Evolutionary conservation across 78 protist species (phyloP).

Genomic region (Acrasis kona): DNA sequence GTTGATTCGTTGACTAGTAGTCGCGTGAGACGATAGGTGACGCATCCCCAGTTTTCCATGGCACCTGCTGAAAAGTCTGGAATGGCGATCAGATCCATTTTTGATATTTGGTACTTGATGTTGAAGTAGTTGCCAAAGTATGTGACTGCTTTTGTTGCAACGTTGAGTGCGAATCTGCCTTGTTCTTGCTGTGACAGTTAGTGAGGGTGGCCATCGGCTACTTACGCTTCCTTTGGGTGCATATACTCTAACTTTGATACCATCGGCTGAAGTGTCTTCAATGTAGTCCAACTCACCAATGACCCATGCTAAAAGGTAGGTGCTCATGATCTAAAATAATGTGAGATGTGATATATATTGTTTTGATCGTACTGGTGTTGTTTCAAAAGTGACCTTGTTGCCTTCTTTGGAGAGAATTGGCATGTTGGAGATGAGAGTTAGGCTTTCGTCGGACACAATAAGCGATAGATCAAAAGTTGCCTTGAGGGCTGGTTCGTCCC

Average conservation of each 20-base stretch:
- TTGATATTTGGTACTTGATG: constrained; percentile 65
- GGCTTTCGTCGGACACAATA: neutral
- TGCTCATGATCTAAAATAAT: constrained; percentile 51
- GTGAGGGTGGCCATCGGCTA: no score
- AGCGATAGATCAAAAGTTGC: constrained; percentile 55
- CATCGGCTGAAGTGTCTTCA: neutral
- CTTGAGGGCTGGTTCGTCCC: constrained; percentile 79
- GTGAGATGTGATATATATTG: no score
- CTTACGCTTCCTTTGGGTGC: no score
- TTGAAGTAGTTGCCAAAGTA: constrained; percentile 52
- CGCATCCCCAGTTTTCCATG: constrained; percentile 65
- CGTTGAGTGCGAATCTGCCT: constrained; percentile 57
- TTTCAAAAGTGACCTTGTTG: no score
- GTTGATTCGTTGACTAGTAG: constrained; percentile 29
- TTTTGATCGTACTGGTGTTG: no score
- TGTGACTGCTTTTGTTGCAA: constrained; percentile 31
- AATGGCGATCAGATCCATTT: constrained; percentile 63
- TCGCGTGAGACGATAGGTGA: constrained; percentile 58
- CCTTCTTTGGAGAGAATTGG: neutral
- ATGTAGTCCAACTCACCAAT: constrained; percentile 71
- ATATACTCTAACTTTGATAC: neutral
- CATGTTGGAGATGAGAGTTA: constrained; percentile 40
- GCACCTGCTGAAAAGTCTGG: constrained; percentile 77
- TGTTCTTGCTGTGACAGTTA: constrained; percentile 19
- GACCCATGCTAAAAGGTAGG: constrained; percentile 81